Percentiles rank a stretch among this genome's conserved stretches.
Evolutionary conservation across 139 green algal genomes (phyloP).

Genomic region (Limnomonas spitsbergensis): DNA sequence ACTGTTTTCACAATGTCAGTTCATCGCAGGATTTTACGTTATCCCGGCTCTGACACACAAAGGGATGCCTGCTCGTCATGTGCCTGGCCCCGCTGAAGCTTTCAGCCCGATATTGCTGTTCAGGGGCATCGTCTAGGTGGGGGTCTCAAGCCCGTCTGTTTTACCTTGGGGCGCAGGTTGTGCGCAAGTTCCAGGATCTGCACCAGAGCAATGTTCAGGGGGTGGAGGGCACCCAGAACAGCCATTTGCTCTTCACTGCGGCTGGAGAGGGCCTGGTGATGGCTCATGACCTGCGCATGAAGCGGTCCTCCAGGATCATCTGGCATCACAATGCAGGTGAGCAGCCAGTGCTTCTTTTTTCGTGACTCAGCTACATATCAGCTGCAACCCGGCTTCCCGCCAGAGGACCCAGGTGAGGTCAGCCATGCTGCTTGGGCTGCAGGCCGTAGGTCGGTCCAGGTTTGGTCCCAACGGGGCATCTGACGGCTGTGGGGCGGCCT

Average conservation of each 20-base stretch:
- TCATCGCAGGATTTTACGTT: background rate
- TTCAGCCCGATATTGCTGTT: background rate
- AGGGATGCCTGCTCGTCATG: background rate
- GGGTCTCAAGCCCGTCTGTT: background rate
- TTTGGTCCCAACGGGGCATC: too few species aligned
- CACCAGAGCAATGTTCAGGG: constrained; percentile 42
- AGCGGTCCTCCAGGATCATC: background rate
- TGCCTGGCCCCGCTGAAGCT: background rate
- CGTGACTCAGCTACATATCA: too few species aligned
- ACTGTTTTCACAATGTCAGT: background rate
- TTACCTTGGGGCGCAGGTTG: background rate
- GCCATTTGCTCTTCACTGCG: constrained; percentile 53
- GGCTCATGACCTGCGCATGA: constrained; percentile 59
- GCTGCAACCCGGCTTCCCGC: too few species aligned
- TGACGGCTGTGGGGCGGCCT: too few species aligned
- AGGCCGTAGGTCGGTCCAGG: too few species aligned
- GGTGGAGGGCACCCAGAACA: constrained; percentile 52
- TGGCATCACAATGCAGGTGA: constrained; percentile 15
- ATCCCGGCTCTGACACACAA: background rate
- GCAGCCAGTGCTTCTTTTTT: background rate
- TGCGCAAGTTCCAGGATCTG: constrained; percentile 26
- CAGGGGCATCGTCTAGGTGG: background rate
- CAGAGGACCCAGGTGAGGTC: too few species aligned
- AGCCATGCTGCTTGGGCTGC: too few species aligned
- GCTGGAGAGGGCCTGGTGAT: constrained; percentile 49